These are phyloP conservation scores for Geranomyces variabilis DNA, from an alignment of 192 early-diverging fungal species.

Conservation along the genomic window DNA sequence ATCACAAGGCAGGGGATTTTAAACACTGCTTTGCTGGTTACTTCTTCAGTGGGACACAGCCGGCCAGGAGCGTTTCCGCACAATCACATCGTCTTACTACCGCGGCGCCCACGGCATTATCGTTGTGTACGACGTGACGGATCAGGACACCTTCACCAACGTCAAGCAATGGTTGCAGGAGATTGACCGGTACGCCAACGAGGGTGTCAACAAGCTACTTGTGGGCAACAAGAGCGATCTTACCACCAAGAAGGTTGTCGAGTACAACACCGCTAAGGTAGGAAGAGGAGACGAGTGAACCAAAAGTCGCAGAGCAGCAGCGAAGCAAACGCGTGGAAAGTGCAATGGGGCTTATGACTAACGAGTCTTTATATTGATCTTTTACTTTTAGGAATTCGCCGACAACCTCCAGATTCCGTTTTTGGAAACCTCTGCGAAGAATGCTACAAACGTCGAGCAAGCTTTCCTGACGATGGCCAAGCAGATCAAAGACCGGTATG, in stretches of 20 bases:
- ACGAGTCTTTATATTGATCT: not conserved
- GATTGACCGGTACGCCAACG: conserved; percentile 96
- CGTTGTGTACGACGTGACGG: conserved; percentile 98
- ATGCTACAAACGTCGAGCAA: conserved; percentile 96
- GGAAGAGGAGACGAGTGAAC: not conserved
- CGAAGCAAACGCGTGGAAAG: not conserved
- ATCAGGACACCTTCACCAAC: conserved; percentile 91
- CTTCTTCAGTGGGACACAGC: conserved; percentile 92
- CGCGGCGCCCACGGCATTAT: conserved; percentile 98
- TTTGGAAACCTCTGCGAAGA: conserved; percentile 97
- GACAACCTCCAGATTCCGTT: conserved; percentile 87
- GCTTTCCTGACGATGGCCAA: conserved; percentile 99
- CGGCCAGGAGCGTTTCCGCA: conserved; percentile 98
- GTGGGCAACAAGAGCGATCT: conserved; percentile 99
- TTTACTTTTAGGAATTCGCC: conserved; percentile 78
- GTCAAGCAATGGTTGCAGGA: conserved; percentile 99
- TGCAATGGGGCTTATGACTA: not conserved
- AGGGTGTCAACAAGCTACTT: conserved; percentile 96
- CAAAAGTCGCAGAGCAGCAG: not conserved
- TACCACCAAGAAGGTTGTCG: conserved; percentile 89
- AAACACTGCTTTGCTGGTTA: not conserved
- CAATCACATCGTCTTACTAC: conserved; percentile 98
- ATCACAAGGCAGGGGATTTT: not conserved
- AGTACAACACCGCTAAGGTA: conserved; percentile 73
- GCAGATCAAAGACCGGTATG: conserved; percentile 98